phyloP scores from a whole-genome alignment of 306 rosid genomes.

The Cicer judaicum region DNA sequence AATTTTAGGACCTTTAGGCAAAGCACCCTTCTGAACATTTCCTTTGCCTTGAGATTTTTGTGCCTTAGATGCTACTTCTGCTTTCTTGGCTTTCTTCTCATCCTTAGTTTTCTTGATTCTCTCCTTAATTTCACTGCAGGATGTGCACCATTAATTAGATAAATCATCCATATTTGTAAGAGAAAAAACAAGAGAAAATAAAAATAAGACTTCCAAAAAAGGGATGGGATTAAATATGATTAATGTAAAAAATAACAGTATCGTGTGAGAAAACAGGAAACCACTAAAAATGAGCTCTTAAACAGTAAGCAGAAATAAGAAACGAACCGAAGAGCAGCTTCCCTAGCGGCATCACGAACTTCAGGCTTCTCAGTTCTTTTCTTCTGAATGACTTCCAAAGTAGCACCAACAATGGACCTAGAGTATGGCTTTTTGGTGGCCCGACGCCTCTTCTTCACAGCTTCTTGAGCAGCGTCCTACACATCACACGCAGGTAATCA shows the following conservation, averaged over 20 bases:
- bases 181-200: neutral
- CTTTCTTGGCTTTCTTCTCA: slow-evolving; percentile 89
- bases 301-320: neutral
- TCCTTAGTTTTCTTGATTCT: slow-evolving; percentile 89
- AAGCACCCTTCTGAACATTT: slow-evolving; percentile 61
- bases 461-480: slow-evolving; percentile 70
- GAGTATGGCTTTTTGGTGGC: slow-evolving; percentile 46
- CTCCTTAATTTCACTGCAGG: slow-evolving; percentile 78
- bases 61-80: slow-evolving; percentile 69
- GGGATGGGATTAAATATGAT: neutral
- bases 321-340: slow-evolving; percentile 46
- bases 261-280: too few species aligned
- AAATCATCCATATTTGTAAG: neutral
- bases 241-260: neutral
- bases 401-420: slow-evolving; percentile 45
- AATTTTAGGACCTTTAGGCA: slow-evolving; percentile 80
- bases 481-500: slow-evolving; percentile 1
- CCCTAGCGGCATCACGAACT: slow-evolving; percentile 42
- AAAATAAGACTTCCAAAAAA: neutral
- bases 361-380: slow-evolving; percentile 42
- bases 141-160: neutral
- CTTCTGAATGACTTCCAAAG: slow-evolving; percentile 41
- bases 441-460: slow-evolving; percentile 35
- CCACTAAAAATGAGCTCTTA: too few species aligned
- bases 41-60: slow-evolving; percentile 67